phyloP scores from a whole-genome alignment of 2,329 filamentous ascomycete genomes.

The Arachnomyces sp. region DNA sequence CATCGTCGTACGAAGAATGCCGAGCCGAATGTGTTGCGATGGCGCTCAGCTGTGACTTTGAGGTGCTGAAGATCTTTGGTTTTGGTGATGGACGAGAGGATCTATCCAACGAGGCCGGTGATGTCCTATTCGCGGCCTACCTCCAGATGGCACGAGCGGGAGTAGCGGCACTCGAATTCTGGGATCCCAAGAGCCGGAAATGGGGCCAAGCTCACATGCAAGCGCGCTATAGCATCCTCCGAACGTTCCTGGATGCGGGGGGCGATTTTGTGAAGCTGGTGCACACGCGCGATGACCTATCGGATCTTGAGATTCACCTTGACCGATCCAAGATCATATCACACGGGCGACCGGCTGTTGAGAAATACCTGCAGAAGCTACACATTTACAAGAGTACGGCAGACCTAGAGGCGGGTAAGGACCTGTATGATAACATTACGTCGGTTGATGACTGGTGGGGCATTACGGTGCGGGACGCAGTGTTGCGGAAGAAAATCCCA shows the following conservation, averaged over 20 bases:
- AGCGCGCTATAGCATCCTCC: slow-evolving; percentile 79
- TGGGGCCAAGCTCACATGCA: slow-evolving; percentile 93
- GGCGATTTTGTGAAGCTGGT: slow-evolving; percentile 78
- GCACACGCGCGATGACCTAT: slow-evolving; percentile 65
- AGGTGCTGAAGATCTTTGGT: slow-evolving; percentile 82
- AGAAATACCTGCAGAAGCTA: slow-evolving; percentile 79
- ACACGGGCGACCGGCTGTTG: slow-evolving; percentile 73
- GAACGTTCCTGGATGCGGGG: slow-evolving; percentile 70
- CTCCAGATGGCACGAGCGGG: slow-evolving; percentile 93
- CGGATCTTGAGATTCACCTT: slow-evolving; percentile 72
- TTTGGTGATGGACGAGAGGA: slow-evolving; percentile 71
- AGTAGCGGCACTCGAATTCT: slow-evolving; percentile 80
- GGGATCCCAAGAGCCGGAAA: slow-evolving; percentile 83
- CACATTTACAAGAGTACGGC: slow-evolving; percentile 90
- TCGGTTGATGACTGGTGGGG: slow-evolving; percentile 79
- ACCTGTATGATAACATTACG: slow-evolving; percentile 78
- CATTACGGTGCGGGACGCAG: slow-evolving; percentile 60
- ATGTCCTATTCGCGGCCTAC: slow-evolving; percentile 82
- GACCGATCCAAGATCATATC: slow-evolving; percentile 82
- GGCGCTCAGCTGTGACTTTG: slow-evolving; percentile 81
- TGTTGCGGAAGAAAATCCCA: slow-evolving; percentile 52
- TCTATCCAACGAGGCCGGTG: slow-evolving; percentile 68
- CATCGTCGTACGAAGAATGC: slow-evolving; percentile 89
- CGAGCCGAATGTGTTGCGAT: slow-evolving; percentile 91
- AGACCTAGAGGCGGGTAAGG: slow-evolving; percentile 67